Evolutionary conservation across 1,284 basidiomycete species (phyloP).

Genomic region (Porodaedalea pini): DNA sequence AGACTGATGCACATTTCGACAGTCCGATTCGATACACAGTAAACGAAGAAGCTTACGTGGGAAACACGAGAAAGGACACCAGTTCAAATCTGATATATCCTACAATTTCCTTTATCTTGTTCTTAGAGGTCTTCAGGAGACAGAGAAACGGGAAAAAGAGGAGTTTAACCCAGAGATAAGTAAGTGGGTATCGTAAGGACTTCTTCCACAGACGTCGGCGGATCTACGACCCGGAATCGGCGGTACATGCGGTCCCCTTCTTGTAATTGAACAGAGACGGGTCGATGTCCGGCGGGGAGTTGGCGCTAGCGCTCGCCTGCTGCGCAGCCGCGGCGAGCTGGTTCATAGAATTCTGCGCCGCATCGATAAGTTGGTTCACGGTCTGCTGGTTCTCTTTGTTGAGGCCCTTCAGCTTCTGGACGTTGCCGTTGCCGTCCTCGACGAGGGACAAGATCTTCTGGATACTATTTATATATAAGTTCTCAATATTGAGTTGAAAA

Average conservation of each 20-base stretch:
- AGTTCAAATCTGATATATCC: no score
- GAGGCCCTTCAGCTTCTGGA: conserved; percentile 20
- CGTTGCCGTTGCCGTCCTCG: conserved; percentile 18
- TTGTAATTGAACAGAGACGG: conserved; percentile 16
- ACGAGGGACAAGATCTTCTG: conserved; percentile 21
- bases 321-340: conserved; percentile 19
- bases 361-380: conserved; percentile 18
- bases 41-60: no score
- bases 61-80: no score
- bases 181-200: background rate
- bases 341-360: conserved; percentile 19
- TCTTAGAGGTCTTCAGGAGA: no score
- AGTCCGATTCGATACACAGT: no score
- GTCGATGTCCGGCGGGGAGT: conserved; percentile 25
- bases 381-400: conserved; percentile 19
- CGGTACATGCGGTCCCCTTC: conserved; percentile 15
- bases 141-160: no score
- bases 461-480: conserved; percentile 8
- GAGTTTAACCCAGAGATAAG: background rate
- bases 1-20: no score
- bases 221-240: background rate
- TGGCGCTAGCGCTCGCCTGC: conserved; percentile 19
- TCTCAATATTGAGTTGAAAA: background rate
- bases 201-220: no score
- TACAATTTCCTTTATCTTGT: no score